A percentile compares a stretch with the other conserved stretches of the same genome.
Conservation (phyloP, 1,284 basidiomycete species). For the Cutaneotrichosporon cavernicola region DNA sequence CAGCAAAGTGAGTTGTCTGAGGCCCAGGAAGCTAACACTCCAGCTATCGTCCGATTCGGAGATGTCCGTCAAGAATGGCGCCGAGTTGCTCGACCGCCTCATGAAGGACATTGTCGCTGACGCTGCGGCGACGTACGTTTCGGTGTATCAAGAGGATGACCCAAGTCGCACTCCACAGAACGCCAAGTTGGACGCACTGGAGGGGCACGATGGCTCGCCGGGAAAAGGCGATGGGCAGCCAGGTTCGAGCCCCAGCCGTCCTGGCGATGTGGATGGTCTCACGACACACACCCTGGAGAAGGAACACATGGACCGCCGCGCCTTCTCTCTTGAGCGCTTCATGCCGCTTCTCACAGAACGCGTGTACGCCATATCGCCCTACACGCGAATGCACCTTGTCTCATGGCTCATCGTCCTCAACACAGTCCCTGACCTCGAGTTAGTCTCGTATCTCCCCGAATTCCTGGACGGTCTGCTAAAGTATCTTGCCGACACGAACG, state of each 20-base stretch:
- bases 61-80: constrained; percentile 95
- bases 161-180: constrained; percentile 31
- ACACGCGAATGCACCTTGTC: constrained; percentile 92
- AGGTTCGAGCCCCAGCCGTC: constrained; percentile 9
- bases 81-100: constrained; percentile 93
- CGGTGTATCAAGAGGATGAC: constrained; percentile 64
- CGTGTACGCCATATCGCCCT: constrained; percentile 92
- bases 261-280: constrained; percentile 15
- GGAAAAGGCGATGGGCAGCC: constrained; percentile 5
- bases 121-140: constrained; percentile 91
- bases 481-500: constrained; percentile 91
- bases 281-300: constrained; percentile 16
- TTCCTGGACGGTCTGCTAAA: constrained; percentile 91
- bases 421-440: constrained; percentile 92
- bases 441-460: constrained; percentile 90
- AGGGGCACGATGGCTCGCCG: constrained; percentile 44
- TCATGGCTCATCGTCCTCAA: constrained; percentile 96
- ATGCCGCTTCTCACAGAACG: constrained; percentile 90
- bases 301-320: constrained; percentile 51
- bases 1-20: constrained; percentile 67
- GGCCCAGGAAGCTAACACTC: constrained; percentile 31
- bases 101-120: constrained; percentile 98
- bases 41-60: constrained; percentile 96
- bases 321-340: constrained; percentile 91
- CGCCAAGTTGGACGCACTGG: neutral